Conservation (phyloP, 805 yeast species). For the Lachancea fermentati region DNA sequence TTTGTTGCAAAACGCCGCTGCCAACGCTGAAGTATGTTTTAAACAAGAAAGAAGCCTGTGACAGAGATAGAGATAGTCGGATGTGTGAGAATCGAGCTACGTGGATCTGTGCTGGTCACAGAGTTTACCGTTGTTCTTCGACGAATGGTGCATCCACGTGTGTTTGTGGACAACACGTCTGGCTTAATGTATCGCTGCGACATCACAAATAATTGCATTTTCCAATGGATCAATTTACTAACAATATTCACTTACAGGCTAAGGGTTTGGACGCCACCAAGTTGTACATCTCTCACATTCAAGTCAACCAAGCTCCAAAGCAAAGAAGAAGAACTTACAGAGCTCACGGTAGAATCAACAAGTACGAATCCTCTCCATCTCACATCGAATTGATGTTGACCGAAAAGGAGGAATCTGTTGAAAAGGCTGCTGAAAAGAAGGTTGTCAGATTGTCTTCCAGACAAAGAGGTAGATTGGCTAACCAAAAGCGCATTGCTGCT, state of each 20-base stretch:
- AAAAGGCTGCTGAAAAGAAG: slow-evolving; percentile 75
- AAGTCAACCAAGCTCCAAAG: slow-evolving; percentile 99
- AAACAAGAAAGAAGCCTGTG: too few relatives aligned
- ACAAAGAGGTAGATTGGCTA: slow-evolving; percentile 87
- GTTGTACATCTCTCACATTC: slow-evolving; percentile 95
- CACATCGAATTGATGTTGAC: slow-evolving; percentile 97
- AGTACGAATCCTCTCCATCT: slow-evolving; percentile 97
- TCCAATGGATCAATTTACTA: slow-evolving; percentile 7
- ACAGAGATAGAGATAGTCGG: too few relatives aligned
- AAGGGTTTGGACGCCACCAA: slow-evolving; percentile 96
- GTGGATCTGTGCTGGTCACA: too few relatives aligned
- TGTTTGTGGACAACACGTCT: neutral
- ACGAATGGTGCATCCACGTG: neutral
- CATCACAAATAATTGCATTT: too few relatives aligned
- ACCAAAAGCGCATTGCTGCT: slow-evolving; percentile 84
- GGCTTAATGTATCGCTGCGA: too few relatives aligned
- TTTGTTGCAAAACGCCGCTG: slow-evolving; percentile 93
- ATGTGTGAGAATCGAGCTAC: neutral
- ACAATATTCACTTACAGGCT: slow-evolving; percentile 38
- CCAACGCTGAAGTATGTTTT: slow-evolving; percentile 83
- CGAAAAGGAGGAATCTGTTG: slow-evolving; percentile 91
- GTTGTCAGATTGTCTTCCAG: slow-evolving; percentile 75
- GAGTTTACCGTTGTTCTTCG: too few relatives aligned
- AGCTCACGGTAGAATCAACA: slow-evolving; percentile 99
- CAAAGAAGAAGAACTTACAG: slow-evolving; percentile 99